phyloP scores from a whole-genome alignment of 495 filamentous ascomycete species.

The Aspergillus steynii region DNA sequence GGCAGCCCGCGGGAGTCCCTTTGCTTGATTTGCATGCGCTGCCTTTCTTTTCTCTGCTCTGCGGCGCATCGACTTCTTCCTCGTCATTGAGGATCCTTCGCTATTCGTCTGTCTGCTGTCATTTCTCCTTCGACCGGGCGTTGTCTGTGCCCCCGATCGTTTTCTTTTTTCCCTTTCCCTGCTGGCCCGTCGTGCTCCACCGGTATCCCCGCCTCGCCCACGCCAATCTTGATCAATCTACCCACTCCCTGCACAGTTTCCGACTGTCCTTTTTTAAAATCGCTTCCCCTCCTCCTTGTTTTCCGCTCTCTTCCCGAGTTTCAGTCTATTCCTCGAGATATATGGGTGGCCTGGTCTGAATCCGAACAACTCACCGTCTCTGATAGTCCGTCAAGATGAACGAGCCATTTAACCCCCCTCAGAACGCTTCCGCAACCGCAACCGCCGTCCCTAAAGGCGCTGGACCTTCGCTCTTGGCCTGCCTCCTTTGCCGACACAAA shows the following conservation, averaged over 20 bases:
- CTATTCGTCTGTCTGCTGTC: neutral
- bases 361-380: neutral
- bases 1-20: no score
- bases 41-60: neutral
- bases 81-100: no score
- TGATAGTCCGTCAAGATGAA: constrained; percentile 18
- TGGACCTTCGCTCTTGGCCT: constrained; percentile 51
- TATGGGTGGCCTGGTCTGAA: constrained; percentile 1
- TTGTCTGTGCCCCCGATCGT: neutral
- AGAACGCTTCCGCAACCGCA: constrained; percentile 3
- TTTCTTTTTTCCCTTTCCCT: neutral
- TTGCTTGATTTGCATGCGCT: neutral
- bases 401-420: constrained; percentile 18
- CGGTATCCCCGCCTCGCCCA: neutral
- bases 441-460: constrained; percentile 17
- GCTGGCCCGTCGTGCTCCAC: constrained; percentile 3
- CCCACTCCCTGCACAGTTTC: neutral
- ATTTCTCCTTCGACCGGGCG: neutral
- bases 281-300: neutral
- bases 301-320: neutral
- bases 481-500: constrained; percentile 58
- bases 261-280: neutral
- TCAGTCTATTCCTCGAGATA: neutral
- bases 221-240: constrained; percentile 3
- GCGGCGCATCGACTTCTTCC: neutral